Evolutionary conservation across 139 green algal species (phyloP).

Genomic region (Microglena sp.): DNA sequence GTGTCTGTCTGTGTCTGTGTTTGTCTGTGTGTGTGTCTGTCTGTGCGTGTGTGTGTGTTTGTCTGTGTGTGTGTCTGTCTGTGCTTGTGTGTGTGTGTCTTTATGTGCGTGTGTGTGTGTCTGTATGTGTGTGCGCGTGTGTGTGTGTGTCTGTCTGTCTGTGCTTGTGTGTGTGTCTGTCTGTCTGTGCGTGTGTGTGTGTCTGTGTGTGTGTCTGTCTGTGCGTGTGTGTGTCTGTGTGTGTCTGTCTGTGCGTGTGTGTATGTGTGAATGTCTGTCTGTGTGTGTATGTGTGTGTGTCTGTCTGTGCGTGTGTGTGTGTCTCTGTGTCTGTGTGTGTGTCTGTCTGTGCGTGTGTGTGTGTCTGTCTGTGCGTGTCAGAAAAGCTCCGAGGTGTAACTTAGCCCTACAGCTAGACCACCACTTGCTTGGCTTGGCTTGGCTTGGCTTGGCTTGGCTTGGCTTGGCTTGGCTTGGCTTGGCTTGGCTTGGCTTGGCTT

Average conservation of each 20-base stretch:
- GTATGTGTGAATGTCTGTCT: neutral
- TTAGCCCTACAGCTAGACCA: no score
- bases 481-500: no score
- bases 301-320: neutral
- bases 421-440: no score
- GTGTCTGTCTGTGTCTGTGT: constrained; percentile 4
- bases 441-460: no score
- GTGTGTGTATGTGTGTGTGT: neutral
- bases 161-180: constrained; percentile 1
- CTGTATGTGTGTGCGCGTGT: constrained; percentile 1
- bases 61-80: neutral
- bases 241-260: neutral
- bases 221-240: neutral
- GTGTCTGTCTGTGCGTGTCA: no score
- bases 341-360: neutral
- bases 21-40: neutral
- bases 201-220: neutral
- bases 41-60: neutral
- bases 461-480: no score
- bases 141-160: neutral
- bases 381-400: no score
- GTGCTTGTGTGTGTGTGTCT: neutral
- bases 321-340: neutral
- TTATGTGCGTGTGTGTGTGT: neutral
- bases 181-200: neutral